A percentile compares a stretch with the other conserved stretches of the same genome.
phyloP scores from a whole-genome alignment of 1,139 yeast genomes.

The Debaryomycetaceae sp. region DNA sequence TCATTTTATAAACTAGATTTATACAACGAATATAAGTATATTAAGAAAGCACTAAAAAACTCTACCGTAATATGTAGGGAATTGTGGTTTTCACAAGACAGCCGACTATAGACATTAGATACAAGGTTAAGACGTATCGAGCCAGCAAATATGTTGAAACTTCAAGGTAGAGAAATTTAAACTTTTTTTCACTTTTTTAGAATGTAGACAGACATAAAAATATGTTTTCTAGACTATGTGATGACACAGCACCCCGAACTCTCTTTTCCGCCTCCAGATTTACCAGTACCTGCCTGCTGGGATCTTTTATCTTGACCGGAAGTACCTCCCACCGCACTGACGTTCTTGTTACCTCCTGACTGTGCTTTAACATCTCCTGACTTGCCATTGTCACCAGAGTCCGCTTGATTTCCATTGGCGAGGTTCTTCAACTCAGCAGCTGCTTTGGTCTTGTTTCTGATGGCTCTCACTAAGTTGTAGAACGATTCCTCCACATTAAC shows the following conservation, averaged over 20 bases:
- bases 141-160: no score
- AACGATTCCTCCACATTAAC: constrained; percentile 94
- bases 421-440: constrained; percentile 6
- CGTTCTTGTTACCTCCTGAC: constrained; percentile 5
- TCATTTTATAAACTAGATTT: constrained; percentile 75
- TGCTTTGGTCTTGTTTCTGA: constrained; percentile 24
- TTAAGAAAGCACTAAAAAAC: no score
- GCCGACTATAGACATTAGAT: no score
- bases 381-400: constrained; percentile 8
- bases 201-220: no score
- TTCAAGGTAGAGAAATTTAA: not conserved
- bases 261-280: constrained; percentile 26
- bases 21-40: not conserved
- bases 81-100: no score
- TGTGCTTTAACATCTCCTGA: constrained; percentile 10
- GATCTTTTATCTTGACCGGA: constrained; percentile 3
- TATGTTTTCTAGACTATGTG: constrained; percentile 23
- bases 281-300: constrained; percentile 4
- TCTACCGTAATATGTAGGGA: no score
- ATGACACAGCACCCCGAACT: constrained; percentile 47
- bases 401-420: constrained; percentile 2
- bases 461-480: constrained; percentile 66
- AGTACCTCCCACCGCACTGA: constrained; percentile 7
- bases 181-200: not conserved
- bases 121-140: no score